Evolutionary conservation across 2,329 filamentous ascomycete species (phyloP).

Genomic region (Fusarium circinatum): DNA sequence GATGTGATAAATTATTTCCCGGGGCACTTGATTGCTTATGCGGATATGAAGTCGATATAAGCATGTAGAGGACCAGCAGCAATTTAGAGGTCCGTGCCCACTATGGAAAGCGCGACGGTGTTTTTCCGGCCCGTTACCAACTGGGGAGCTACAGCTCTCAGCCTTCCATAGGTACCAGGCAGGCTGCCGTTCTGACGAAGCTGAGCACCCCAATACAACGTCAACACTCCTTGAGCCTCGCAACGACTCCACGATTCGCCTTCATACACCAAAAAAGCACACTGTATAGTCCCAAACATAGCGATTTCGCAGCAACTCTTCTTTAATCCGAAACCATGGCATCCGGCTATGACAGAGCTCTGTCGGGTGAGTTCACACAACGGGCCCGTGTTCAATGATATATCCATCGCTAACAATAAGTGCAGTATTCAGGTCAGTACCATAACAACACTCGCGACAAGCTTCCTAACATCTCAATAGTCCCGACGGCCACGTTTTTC

Average conservation of each 20-base stretch:
- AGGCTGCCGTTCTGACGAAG: constrained; percentile 56
- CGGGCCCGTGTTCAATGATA: constrained; percentile 45
- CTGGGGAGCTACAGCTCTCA: constrained; percentile 46
- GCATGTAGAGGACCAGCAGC: not conserved
- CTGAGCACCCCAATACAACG: constrained; percentile 44
- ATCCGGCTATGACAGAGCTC: constrained; percentile 98
- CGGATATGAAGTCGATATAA: not conserved
- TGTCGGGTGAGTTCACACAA: constrained; percentile 80
- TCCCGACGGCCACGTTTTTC: constrained; percentile 99
- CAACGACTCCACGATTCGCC: constrained; percentile 26
- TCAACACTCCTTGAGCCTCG: constrained; percentile 36
- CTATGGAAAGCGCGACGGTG: constrained; percentile 35
- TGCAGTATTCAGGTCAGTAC: constrained; percentile 82
- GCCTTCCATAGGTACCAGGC: constrained; percentile 43
- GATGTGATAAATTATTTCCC: not conserved
- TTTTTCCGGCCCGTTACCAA: constrained; percentile 45
- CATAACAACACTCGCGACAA: not conserved
- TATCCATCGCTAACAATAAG: constrained; percentile 56
- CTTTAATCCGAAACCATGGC: constrained; percentile 65
- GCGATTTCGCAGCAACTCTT: not conserved
- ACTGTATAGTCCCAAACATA: not conserved
- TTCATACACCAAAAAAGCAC: constrained; percentile 13
- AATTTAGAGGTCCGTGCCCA: not conserved
- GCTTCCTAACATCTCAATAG: constrained; percentile 66
- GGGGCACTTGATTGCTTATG: not conserved